Evolutionary conservation across 345 rosid species (phyloP).

Genomic region (Moricandia arvensis): DNA sequence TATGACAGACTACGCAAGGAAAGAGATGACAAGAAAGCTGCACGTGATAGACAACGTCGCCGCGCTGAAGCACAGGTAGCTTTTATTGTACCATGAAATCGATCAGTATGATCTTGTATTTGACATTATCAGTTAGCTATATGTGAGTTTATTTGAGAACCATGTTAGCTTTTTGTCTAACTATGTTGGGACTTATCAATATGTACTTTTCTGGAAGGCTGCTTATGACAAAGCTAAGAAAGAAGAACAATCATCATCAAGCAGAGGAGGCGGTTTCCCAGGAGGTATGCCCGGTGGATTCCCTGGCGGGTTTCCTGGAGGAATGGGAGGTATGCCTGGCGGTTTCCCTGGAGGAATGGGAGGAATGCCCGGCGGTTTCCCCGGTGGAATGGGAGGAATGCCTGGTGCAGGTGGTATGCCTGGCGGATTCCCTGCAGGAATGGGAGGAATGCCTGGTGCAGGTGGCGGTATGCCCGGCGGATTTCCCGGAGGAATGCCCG

Average conservation of each 20-base stretch:
- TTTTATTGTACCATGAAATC: background rate
- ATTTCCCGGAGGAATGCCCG: background rate
- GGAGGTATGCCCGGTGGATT: constrained; percentile 69
- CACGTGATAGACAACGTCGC: constrained; percentile 65
- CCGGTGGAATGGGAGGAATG: constrained; percentile 47
- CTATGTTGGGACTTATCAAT: background rate
- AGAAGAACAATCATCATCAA: constrained; percentile 81
- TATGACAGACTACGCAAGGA: constrained; percentile 85
- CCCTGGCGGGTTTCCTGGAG: constrained; percentile 49
- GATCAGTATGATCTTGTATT: background rate
- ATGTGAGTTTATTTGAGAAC: background rate
- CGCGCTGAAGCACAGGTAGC: constrained; percentile 94
- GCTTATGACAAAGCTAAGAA: constrained; percentile 93
- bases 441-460: background rate
- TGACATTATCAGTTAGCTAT: background rate
- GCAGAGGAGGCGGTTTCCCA: constrained; percentile 67
- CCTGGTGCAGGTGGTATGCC: constrained; percentile 28
- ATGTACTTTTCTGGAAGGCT: constrained; percentile 51
- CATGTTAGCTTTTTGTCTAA: background rate
- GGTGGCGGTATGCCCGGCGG: background rate
- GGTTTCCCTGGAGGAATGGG: constrained; percentile 33
- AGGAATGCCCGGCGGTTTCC: constrained; percentile 42
- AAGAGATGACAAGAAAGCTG: constrained; percentile 74
- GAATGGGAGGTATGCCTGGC: constrained; percentile 38
- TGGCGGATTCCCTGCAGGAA: background rate